Conservation (phyloP, 2,329 filamentous ascomycete species). For the Sporothrix pallida region DNA sequence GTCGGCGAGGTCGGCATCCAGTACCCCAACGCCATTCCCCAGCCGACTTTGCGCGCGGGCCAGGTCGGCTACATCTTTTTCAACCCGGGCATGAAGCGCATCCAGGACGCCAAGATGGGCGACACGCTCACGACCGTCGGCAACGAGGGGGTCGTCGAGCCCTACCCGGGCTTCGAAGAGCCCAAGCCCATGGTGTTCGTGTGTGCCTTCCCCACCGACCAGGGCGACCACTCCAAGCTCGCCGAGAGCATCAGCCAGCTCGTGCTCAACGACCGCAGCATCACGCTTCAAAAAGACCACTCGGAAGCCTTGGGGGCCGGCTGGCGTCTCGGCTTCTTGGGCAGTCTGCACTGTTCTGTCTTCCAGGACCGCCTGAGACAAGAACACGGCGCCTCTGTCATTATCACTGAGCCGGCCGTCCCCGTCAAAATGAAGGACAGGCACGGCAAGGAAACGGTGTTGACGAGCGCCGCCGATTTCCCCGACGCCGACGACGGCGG, state of each 20-base stretch:
- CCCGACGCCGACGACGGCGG: slow-evolving; percentile 66
- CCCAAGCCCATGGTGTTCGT: slow-evolving; percentile 99
- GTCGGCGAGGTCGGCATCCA: slow-evolving; percentile 98
- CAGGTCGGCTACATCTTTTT: slow-evolving; percentile 97
- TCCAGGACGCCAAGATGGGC: slow-evolving; percentile 92
- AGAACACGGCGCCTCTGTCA: slow-evolving; percentile 92
- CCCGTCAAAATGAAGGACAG: slow-evolving; percentile 84
- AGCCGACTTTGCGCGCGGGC: slow-evolving; percentile 80
- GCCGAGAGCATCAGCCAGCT: slow-evolving; percentile 95
- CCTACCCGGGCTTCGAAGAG: slow-evolving; percentile 91
- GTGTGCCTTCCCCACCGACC: slow-evolving; percentile 92
- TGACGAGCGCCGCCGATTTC: slow-evolving; percentile 87
- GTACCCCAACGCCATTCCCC: slow-evolving; percentile 85
- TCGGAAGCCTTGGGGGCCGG: slow-evolving; percentile 93
- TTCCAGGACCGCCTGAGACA: slow-evolving; percentile 94
- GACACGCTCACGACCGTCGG: slow-evolving; percentile 91
- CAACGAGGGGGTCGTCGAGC: slow-evolving; percentile 74
- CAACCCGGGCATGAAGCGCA: slow-evolving; percentile 97
- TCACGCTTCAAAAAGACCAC: slow-evolving; percentile 91
- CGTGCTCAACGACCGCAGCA: slow-evolving; percentile 90
- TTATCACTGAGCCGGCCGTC: slow-evolving; percentile 95
- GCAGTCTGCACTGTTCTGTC: slow-evolving; percentile 98
- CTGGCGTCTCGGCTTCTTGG: slow-evolving; percentile 91
- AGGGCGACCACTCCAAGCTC: slow-evolving; percentile 81
- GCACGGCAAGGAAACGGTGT: slow-evolving; percentile 76